phyloP scores from a whole-genome alignment of 495 filamentous ascomycete genomes.

The Aspergillus olivimuriae region DNA sequence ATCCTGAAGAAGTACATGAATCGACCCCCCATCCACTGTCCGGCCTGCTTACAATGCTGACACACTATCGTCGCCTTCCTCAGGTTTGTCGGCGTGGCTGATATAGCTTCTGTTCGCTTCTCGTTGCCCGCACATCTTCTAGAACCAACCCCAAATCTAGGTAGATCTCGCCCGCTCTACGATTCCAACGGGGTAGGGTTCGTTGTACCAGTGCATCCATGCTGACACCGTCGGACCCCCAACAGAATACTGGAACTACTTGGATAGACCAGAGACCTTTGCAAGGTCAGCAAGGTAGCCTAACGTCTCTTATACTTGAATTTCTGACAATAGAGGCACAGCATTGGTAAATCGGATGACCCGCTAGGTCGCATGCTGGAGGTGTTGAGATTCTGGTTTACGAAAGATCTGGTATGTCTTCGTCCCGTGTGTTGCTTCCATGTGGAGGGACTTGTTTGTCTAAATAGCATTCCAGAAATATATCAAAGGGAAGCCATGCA shows the following conservation, averaged over 20 bases:
- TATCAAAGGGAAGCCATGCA: slow-evolving; percentile 96
- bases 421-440: neutral
- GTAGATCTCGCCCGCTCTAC: slow-evolving; percentile 30
- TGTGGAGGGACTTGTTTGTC: slow-evolving; percentile 4
- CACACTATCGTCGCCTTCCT: slow-evolving; percentile 16
- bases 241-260: slow-evolving; percentile 94
- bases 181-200: neutral
- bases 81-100: slow-evolving; percentile 89
- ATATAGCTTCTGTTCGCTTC: slow-evolving; percentile 93
- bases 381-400: slow-evolving; percentile 95
- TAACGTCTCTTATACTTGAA: slow-evolving; percentile 15
- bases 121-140: slow-evolving; percentile 91
- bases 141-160: slow-evolving; percentile 89
- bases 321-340: slow-evolving; percentile 45
- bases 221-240: slow-evolving; percentile 10
- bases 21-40: neutral
- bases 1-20: slow-evolving; percentile 70
- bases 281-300: slow-evolving; percentile 50
- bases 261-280: slow-evolving; percentile 93
- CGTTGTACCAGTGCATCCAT: too few species aligned
- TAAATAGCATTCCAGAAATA: slow-evolving; percentile 61
- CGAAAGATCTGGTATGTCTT: slow-evolving; percentile 74
- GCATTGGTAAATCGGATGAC: slow-evolving; percentile 92
- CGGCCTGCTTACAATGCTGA: too few species aligned
- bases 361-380: slow-evolving; percentile 87